Evolutionary conservation across 1,284 basidiomycete genomes (phyloP).

Genomic region (Sporisorium scitamineum): DNA sequence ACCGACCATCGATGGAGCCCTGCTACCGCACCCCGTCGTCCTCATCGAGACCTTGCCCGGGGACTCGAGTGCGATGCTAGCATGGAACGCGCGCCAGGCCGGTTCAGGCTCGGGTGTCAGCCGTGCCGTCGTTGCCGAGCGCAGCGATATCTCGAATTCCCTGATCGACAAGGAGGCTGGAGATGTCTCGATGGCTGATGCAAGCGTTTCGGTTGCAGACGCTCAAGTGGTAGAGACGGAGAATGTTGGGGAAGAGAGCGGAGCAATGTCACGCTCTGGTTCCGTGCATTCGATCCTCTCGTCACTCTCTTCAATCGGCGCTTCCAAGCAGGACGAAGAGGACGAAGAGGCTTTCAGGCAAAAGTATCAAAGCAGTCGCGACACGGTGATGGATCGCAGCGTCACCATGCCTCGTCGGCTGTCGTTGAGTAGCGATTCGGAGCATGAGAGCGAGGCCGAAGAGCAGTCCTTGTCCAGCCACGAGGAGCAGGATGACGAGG

Average conservation of each 20-base stretch:
- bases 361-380: conserved; percentile 15
- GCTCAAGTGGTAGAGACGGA: neutral
- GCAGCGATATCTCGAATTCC: neutral
- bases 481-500: conserved; percentile 6
- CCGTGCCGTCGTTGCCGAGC: neutral
- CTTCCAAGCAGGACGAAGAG: conserved; percentile 2
- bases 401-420: conserved; percentile 9
- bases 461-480: neutral
- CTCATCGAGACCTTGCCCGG: conserved; percentile 11
- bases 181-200: conserved; percentile 3
- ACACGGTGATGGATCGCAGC: conserved; percentile 1
- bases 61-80: conserved; percentile 9
- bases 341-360: conserved; percentile 8
- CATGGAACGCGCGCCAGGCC: conserved; percentile 4
- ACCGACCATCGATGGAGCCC: conserved; percentile 5
- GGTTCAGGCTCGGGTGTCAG: too few relatives aligned
- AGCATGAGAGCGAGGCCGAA: conserved; percentile 14
- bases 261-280: conserved; percentile 7
- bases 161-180: neutral
- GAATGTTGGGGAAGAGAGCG: neutral
- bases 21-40: conserved; percentile 11
- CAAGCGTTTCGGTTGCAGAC: neutral
- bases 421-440: conserved; percentile 28
- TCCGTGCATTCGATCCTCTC: conserved; percentile 12
- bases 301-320: neutral